Percentiles rank a stretch among this genome's conserved stretches.
These are phyloP conservation scores for Rhizopogon rudus DNA, from an alignment of 768 basidiomycete genomes.

Conservation along the genomic window DNA sequence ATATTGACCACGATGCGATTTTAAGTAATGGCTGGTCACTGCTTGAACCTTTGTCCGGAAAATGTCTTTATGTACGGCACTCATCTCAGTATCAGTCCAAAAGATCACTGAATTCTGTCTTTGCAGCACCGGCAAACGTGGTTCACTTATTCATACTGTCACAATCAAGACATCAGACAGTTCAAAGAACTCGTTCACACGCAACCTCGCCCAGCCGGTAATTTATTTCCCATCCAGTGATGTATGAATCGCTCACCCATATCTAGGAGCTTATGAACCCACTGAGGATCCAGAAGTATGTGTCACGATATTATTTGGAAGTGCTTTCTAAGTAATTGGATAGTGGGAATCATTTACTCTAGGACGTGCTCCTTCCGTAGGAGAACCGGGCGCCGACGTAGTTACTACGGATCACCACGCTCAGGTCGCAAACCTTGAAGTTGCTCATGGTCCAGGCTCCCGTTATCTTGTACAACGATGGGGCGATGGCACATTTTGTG, in stretches of 20 bases:
- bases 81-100: conserved; percentile 21
- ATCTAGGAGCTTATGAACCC: conserved; percentile 65
- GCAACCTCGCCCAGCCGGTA: conserved; percentile 64
- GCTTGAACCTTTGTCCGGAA: conserved; percentile 71
- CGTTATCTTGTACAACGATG: conserved; percentile 91
- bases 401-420: conserved; percentile 61
- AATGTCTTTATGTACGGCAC: conserved; percentile 77
- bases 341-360: conserved; percentile 79
- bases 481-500: conserved; percentile 89
- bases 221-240: conserved; percentile 9
- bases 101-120: conserved; percentile 27
- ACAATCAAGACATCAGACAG: conserved; percentile 92
- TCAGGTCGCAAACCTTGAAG: conserved; percentile 66
- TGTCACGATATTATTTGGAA: conserved; percentile 21
- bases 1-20: conserved; percentile 53
- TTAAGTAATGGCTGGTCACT: conserved; percentile 80
- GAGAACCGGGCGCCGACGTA: conserved; percentile 59
- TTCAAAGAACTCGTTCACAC: conserved; percentile 79
- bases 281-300: conserved; percentile 82
- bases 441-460: conserved; percentile 72
- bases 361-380: conserved; percentile 59
- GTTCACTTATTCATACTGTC: conserved; percentile 98
- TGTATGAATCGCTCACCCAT: conserved; percentile 15
- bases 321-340: conserved; percentile 16
- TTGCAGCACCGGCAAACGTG: conserved; percentile 79